Conservation (phyloP, 805 yeast species). For the Sungouiozyma ichnusensis region DNA sequence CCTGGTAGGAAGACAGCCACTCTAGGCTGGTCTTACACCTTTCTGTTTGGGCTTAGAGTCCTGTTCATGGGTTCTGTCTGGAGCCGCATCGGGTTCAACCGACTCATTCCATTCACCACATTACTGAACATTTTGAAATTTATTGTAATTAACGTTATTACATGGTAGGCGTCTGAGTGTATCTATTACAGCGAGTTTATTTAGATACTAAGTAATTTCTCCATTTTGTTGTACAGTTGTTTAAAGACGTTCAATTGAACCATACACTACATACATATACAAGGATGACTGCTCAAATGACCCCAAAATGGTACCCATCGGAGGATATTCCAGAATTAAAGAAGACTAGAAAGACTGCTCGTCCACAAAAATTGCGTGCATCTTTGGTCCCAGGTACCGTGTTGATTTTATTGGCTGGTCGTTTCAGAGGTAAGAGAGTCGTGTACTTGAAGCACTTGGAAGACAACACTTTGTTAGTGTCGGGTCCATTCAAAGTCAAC, state of each 20-base stretch:
- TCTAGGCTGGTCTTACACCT: too few relatives aligned
- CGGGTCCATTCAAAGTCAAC: slow-evolving; percentile 99
- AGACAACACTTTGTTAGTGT: slow-evolving; percentile 93
- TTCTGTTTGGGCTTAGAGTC: too few relatives aligned
- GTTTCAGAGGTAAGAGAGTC: slow-evolving; percentile 99
- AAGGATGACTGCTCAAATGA: slow-evolving; percentile 28
- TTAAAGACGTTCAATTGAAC: not conserved
- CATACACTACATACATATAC: not conserved
- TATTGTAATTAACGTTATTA: too few relatives aligned
- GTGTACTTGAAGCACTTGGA: slow-evolving; percentile 93
- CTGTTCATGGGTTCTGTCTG: too few relatives aligned
- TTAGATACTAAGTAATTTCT: too few relatives aligned
- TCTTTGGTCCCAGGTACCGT: slow-evolving; percentile 97
- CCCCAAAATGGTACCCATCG: slow-evolving; percentile 91
- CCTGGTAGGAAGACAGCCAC: too few relatives aligned
- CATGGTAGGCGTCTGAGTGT: too few relatives aligned
- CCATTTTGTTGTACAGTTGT: too few relatives aligned
- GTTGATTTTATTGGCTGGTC: slow-evolving; percentile 93
- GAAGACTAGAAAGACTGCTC: slow-evolving; percentile 80
- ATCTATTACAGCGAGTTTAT: too few relatives aligned
- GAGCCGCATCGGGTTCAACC: too few relatives aligned
- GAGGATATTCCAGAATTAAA: slow-evolving; percentile 82
- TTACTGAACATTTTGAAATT: too few relatives aligned
- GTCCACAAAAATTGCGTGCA: slow-evolving; percentile 92
- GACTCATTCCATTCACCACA: too few relatives aligned